A percentile compares a stretch with the other conserved stretches of the same genome.
phyloP scores from a whole-genome alignment of 192 early-diverging fungal genomes.

The Backusella morwellensis region DNA sequence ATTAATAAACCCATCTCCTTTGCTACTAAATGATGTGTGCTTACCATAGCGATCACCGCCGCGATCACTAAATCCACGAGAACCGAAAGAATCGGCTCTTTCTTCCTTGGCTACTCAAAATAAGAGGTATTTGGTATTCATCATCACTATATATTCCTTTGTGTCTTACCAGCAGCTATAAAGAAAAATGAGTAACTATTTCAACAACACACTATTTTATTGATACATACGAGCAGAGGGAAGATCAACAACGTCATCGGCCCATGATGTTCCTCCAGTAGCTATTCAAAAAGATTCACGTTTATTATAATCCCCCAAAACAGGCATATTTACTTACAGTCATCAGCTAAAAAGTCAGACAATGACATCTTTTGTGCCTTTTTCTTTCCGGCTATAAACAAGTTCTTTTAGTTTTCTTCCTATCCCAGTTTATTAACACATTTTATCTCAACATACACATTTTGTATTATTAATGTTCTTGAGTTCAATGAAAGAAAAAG shows the following conservation, averaged over 20 bases:
- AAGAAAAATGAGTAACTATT: neutral
- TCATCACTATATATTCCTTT: neutral
- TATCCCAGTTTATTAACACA: neutral
- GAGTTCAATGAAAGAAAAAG: neutral
- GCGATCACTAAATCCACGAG: constrained; percentile 12
- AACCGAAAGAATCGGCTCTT: neutral
- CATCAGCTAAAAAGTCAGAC: constrained; percentile 76
- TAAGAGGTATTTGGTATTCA: neutral
- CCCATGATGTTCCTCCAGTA: constrained; percentile 69
- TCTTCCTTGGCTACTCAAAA: constrained; percentile 2
- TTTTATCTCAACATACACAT: neutral
- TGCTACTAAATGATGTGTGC: too few relatives aligned
- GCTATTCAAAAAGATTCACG: constrained; percentile 28
- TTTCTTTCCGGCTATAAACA: constrained; percentile 55
- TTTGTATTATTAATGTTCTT: neutral
- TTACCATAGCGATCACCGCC: constrained; percentile 16
- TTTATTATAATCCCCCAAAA: neutral
- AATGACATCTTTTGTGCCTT: constrained; percentile 90
- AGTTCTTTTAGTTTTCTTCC: neutral
- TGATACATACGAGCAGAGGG: constrained; percentile 79
- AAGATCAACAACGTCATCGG: constrained; percentile 88
- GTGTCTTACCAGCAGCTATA: constrained; percentile 20
- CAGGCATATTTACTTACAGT: constrained; percentile 39
- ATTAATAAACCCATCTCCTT: neutral
- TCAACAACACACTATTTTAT: neutral